Evolutionary conservation across 179 eudicot species (phyloP), one percentile per base, ranked within the genome.

Genomic region (Spergularia azorica): DNA sequence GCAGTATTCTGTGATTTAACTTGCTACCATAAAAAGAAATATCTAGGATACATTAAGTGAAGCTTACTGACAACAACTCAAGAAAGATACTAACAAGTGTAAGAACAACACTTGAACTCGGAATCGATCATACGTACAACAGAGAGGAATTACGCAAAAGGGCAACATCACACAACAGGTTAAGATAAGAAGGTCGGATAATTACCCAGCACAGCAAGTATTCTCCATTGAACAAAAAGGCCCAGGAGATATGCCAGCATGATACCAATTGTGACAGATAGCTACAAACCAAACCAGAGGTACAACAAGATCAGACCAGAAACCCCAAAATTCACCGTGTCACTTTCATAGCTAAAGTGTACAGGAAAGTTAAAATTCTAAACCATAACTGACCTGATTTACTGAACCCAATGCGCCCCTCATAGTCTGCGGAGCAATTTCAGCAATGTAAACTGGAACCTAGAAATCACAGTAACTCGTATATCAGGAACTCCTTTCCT

Each of bases 361-460:
- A 43, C 14, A 46, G n/a, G 5, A 18, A 57, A 18, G 32, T 5
- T 5, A 52, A 66, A 67, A 60, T 13, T 15, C 8, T 54, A 3
- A 70, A 68, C 43, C 38, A 6, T 6, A 52, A 60, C 70, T 32
- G 79, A 95, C 99, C 98, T 95, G 99, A 75, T 94, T 93, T 68
- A 95, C 93, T 13, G 99, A 90, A 63, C 99, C 99, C 79, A 95
- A 80, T 15, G 83, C 94, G 32, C 99, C 99, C 83, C 99, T 89
- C 86, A 95, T 43, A 79, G 84, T 88, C 84, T 91, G 94, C 54
- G 99, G 98, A n/a, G 99, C 92, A 79, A 95, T 91, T 85, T 95
- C 99, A 60, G 97, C 97, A 81, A 95, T 95, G 83, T 95, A 95
- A 58, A 95, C 97, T 15, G 99, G 99, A 79, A 95, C 99, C 99